These are phyloP conservation scores for Mycena floridula DNA, from an alignment of 768 basidiomycete species.

Conservation along the genomic window DNA sequence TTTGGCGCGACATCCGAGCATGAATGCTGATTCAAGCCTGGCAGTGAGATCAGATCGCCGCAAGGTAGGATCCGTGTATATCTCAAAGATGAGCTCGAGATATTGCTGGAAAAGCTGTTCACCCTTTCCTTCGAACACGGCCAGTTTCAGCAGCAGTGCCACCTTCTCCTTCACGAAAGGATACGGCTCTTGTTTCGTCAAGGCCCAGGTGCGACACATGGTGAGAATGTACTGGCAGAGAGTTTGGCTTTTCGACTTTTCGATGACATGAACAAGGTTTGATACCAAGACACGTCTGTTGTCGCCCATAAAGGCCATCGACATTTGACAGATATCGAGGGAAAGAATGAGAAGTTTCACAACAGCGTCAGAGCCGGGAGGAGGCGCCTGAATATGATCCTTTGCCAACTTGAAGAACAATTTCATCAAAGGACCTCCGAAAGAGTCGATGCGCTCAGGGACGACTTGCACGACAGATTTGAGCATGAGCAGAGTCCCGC, in stretches of 20 bases:
- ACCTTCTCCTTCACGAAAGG: conserved; percentile 97
- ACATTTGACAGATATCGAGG: conserved; percentile 78
- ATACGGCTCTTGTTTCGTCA: conserved; percentile 76
- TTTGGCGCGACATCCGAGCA: conserved; percentile 83
- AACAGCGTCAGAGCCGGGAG: conserved; percentile 26
- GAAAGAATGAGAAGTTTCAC: conserved; percentile 70
- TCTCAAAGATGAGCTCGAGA: conserved; percentile 86
- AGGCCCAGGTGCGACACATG: conserved; percentile 84
- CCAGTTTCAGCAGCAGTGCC: conserved; percentile 83
- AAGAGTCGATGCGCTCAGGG: conserved; percentile 80
- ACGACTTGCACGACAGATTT: conserved; percentile 76
- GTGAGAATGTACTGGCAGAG: conserved; percentile 85
- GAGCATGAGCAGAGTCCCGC: conserved; percentile 81
- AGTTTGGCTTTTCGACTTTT: conserved; percentile 76
- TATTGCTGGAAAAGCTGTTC: conserved; percentile 80
- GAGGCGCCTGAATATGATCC: conserved; percentile 66
- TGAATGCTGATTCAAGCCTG: conserved; percentile 87
- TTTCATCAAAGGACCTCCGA: conserved; percentile 70
- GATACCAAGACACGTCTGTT: conserved; percentile 75
- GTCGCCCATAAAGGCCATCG: conserved; percentile 80
- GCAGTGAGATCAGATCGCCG: conserved; percentile 92
- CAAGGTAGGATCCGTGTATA: conserved; percentile 82
- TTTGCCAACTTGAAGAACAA: conserved; percentile 81
- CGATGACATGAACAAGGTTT: conserved; percentile 74
- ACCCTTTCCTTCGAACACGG: conserved; percentile 69